These are phyloP conservation scores for Aureobasidium pullulans DNA, from an alignment of 2,329 filamentous ascomycete genomes.

Conservation along the genomic window DNA sequence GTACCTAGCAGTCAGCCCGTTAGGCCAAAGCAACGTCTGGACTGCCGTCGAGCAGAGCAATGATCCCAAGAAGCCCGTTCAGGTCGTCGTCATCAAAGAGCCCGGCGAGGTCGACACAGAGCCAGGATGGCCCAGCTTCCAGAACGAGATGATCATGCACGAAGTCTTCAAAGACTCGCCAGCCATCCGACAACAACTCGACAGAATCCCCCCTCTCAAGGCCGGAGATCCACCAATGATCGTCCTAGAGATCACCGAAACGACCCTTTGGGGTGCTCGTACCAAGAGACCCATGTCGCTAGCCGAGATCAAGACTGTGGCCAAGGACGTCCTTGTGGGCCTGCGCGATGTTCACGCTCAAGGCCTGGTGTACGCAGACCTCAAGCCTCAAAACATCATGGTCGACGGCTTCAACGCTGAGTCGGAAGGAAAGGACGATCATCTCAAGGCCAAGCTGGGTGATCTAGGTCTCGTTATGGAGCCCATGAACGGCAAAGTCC, in stretches of 20 bases:
- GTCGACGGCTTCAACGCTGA: slow-evolving; percentile 21
- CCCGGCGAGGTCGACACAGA: slow-evolving; percentile 18
- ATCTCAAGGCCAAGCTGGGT: slow-evolving; percentile 22
- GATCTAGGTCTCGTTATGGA: slow-evolving; percentile 24
- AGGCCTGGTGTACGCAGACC: slow-evolving; percentile 24
- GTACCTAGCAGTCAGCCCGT: slow-evolving; percentile 23
- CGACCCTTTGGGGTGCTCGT: slow-evolving; percentile 22
- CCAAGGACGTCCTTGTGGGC: slow-evolving; percentile 20
- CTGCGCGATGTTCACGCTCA: slow-evolving; percentile 21
- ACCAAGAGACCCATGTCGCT: slow-evolving; percentile 22
- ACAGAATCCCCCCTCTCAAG: slow-evolving; percentile 21
- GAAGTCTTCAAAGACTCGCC: slow-evolving; percentile 22
- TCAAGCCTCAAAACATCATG: slow-evolving; percentile 27
- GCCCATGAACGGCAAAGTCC: slow-evolving; percentile 21
- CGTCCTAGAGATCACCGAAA: slow-evolving; percentile 23
- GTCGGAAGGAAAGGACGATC: slow-evolving; percentile 14
- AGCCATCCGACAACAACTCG: slow-evolving; percentile 21
- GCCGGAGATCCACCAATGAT: slow-evolving; percentile 19
- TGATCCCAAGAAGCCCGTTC: slow-evolving; percentile 9
- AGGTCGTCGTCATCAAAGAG: slow-evolving; percentile 23
- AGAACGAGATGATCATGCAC: slow-evolving; percentile 26
- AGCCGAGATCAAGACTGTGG: slow-evolving; percentile 20
- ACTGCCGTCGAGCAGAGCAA: slow-evolving; percentile 19
- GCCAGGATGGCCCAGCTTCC: slow-evolving; percentile 21
- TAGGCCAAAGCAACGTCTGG: slow-evolving; percentile 25